Evolutionary conservation across 768 basidiomycete species (phyloP), one percentile per base, ranked within the genome.

Genomic region (Lanmaoa pseudosensibilis): DNA sequence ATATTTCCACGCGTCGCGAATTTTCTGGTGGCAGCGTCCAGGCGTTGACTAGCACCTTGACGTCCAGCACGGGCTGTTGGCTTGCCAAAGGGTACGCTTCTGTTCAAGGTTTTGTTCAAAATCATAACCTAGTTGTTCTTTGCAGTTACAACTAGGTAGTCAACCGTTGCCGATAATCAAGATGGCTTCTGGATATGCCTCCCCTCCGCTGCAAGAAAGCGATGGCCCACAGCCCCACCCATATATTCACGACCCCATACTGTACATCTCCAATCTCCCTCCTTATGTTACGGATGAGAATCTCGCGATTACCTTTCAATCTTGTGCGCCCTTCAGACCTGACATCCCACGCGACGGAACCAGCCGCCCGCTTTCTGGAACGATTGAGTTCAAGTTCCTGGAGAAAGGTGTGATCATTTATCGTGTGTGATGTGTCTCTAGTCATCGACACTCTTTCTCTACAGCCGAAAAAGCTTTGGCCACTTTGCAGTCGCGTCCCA

Each of bases 381-480:
- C 84, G 56, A 90, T 94, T 68, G 89, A 93, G 72, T 94, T 93
- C 78, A 90, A 83, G 70, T 86, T 79, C 66, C 77, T 88, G 45
- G 87, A 90, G 67, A 88, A 86, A 79, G 91, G 91, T 91, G 61
- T 67, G 80, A 69, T 57, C 15, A 34, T 59, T 56, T 46, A 44
- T 62, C 46, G 37, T 54, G 49, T 56, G 38, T 39, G 12, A 57
- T 46, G 27, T 52, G 18, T 40, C 37, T 46, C 30, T 52, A 18
- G 48, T 61, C 34, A 56, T 61, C 41, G 12, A 62, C 44, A 8
- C 13, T 21, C 21, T 47, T 32, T 32, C n/a, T 58, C 32, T 34
- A 13, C 55, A 94, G 93, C 93, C 59, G 92, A 94, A 74, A 94
- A 92, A 72, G 93, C 93, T 15, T 78, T 94, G 25, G 87, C 92